Conservation (phyloP, 2,329 filamentous ascomycete species). For the Colletotrichum nymphaeae region DNA sequence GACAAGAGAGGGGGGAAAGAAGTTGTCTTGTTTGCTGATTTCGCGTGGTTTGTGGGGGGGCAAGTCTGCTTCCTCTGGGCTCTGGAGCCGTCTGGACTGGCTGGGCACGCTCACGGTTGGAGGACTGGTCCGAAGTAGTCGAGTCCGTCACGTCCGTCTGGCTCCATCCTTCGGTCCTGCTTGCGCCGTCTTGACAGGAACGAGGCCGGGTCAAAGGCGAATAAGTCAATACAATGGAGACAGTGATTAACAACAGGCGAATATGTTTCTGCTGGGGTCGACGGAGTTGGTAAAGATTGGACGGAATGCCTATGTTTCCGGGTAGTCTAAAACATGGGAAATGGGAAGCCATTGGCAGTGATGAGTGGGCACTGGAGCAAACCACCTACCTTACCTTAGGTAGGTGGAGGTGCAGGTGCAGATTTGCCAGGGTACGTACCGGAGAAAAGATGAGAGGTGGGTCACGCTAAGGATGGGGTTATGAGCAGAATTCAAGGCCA, state of each 20-base stretch:
- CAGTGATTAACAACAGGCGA: neutral
- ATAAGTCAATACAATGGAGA: neutral
- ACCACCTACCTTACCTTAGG: neutral
- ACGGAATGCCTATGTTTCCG: slow-evolving; percentile 18
- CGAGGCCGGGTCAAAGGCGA: neutral
- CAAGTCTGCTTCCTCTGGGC: slow-evolving; percentile 1
- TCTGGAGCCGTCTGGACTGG: neutral
- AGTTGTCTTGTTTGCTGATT: slow-evolving; percentile 17
- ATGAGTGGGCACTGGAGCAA: too few species aligned
- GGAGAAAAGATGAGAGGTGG: neutral
- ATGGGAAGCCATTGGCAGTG: neutral
- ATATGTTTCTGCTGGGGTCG: neutral
- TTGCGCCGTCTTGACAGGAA: slow-evolving; percentile 12
- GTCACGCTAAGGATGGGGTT: neutral
- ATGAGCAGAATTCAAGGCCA: neutral
- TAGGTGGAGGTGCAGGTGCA: neutral
- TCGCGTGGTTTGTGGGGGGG: slow-evolving; percentile 3
- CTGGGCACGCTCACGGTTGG: neutral
- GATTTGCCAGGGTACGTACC: neutral
- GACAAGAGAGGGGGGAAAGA: neutral
- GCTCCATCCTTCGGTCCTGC: neutral
- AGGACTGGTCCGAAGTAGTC: neutral
- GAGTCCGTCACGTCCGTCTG: neutral
- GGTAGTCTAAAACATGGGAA: slow-evolving; percentile 9
- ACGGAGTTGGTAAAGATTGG: slow-evolving; percentile 16